Evolutionary conservation across 495 filamentous ascomycete species (phyloP).

Genomic region (Aspergillus affinis): DNA sequence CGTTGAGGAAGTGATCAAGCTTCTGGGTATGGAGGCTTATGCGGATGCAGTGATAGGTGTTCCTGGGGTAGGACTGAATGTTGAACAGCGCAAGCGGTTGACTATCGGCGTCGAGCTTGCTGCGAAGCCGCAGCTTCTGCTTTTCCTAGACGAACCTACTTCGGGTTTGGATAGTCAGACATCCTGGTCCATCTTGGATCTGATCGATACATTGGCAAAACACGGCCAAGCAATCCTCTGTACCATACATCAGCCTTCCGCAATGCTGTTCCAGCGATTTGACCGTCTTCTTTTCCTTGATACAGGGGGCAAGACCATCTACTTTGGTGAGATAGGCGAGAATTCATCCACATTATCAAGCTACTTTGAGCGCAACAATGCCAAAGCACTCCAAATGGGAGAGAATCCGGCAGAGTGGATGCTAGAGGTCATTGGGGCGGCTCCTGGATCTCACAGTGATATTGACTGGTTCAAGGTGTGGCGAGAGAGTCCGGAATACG

Average conservation of each 20-base stretch:
- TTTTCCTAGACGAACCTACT: conserved; percentile 90
- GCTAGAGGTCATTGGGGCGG: conserved; percentile 89
- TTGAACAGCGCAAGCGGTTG: conserved; percentile 85
- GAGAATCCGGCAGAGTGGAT: conserved; percentile 95
- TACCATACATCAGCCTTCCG: conserved; percentile 95
- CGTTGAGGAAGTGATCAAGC: conserved; percentile 88
- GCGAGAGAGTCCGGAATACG: conserved; percentile 72
- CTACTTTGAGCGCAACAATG: conserved; percentile 84
- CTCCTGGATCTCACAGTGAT: conserved; percentile 71
- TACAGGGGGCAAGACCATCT: conserved; percentile 79
- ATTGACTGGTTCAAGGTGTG: conserved; percentile 83
- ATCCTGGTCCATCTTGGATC: conserved; percentile 83
- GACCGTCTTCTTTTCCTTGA: conserved; percentile 87
- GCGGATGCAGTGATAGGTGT: conserved; percentile 44
- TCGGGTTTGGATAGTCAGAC: conserved; percentile 88
- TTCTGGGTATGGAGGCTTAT: conserved; percentile 74
- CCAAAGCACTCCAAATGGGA: conserved; percentile 62
- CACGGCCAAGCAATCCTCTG: conserved; percentile 90
- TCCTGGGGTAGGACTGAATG: conserved; percentile 70
- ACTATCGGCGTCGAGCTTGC: conserved; percentile 90
- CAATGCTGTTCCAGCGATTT: conserved; percentile 93
- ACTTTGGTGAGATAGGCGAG: conserved; percentile 86
- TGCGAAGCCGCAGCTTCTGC: conserved; percentile 80
- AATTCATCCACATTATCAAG: conserved; percentile 70
- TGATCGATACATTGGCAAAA: conserved; percentile 83